Conservation (phyloP, 169 alveolate species). For the Eimeria nieschulzi region DNA sequence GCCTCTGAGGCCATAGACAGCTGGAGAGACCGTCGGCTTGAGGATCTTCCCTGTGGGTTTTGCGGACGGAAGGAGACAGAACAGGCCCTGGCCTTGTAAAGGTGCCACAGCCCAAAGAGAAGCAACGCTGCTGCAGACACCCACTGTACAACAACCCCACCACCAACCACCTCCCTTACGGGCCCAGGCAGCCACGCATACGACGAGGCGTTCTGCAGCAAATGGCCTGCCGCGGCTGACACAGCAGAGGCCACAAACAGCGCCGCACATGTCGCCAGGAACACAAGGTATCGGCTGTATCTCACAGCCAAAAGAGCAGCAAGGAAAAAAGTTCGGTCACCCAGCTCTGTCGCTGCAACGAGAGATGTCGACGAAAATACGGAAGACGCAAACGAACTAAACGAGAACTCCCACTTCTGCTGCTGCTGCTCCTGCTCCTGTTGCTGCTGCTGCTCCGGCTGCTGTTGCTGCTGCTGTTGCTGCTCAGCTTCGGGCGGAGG, state of each 20-base stretch:
- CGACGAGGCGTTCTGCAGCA: slow-evolving; percentile 39
- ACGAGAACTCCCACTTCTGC: not conserved
- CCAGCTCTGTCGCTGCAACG: slow-evolving; percentile 81
- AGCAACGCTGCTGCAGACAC: not conserved
- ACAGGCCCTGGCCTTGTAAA: not conserved
- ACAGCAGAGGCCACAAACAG: slow-evolving; percentile 28
- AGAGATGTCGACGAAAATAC: slow-evolving; percentile 18
- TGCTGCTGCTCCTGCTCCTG: slow-evolving; percentile 31
- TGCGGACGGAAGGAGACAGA: too few species aligned
- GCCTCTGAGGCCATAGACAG: not conserved
- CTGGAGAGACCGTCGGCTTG: not conserved
- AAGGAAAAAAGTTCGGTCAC: slow-evolving; percentile 84
- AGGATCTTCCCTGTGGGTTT: not conserved
- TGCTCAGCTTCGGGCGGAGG: too few species aligned
- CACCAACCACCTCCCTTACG: not conserved
- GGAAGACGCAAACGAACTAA: not conserved
- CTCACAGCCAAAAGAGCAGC: slow-evolving; percentile 54
- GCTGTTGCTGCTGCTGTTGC: slow-evolving; percentile 1
- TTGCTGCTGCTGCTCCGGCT: slow-evolving; percentile 30
- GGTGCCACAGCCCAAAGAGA: slow-evolving; percentile 30
- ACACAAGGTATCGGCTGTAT: slow-evolving; percentile 24
- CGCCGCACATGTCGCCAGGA: slow-evolving; percentile 14
- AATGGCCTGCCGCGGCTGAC: slow-evolving; percentile 16
- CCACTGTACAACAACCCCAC: not conserved
- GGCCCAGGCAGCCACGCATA: not conserved